Evolutionary conservation across 805 yeast species (phyloP), one percentile per base, ranked within the genome.

Genomic region (Lipomyces yamanashiensis): DNA sequence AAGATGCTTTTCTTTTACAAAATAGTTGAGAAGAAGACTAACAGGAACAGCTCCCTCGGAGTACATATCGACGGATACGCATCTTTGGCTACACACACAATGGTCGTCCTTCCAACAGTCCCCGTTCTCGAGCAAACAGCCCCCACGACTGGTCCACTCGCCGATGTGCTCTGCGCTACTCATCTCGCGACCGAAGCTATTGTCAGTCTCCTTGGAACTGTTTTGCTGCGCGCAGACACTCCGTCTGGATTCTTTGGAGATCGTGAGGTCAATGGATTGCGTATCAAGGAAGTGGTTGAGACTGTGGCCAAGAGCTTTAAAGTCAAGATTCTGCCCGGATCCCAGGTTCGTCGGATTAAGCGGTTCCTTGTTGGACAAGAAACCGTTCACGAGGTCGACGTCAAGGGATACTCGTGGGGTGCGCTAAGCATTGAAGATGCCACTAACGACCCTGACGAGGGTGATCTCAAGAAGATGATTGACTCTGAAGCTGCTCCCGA

Each of bases 61-160:
- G 92, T 88, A 64, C 98, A 95, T 68, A 85, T 95, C 70, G 99
- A 95, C 76, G 99, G 99, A 61, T 95, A 92, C 79, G 89, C 98
- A 12, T 86, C 96, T 1, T 85, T 86, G 74, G 86, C 85, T 10
- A 85, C 96, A 36, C 99, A 95, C 76, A 92, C 98, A 1, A 73
- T 91, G 67, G 95, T 92, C 37, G 72, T 71, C 36, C 89, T 85
- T 71, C 96, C 96, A 58, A 69, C 64, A 9, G 62, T 70, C n/a
- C 53, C 63, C 7, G 85, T 86, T 39, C 87, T 86, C 43, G 80
- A 75, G 62, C 78, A 75, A 28, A 75, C 77, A 34, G 76, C 83
- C 19, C 98, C 99, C 13, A 80, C 89, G 63, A 79, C 88, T 65
- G 98, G 98, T 10, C 76, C 85, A 62, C 85, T 87, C 69, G 97